Conservation (phyloP, 2,329 filamentous ascomycete genomes). For the Aspergillus awamori region DNA sequence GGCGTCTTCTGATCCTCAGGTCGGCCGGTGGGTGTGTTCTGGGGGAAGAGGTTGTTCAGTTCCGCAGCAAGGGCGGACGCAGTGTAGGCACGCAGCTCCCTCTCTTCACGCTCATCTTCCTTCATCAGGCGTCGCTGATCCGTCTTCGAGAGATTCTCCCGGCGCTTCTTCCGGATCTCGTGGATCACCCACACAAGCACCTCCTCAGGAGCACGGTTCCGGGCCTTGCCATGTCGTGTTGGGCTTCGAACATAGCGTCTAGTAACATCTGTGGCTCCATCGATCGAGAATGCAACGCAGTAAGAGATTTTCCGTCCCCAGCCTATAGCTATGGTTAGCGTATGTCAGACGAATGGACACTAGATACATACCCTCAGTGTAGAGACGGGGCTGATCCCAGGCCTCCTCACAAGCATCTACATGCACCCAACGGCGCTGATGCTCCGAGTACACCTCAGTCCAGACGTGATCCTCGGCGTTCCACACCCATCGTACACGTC, state of each 20-base stretch:
- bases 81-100: conserved; percentile 50
- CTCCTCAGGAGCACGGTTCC: conserved; percentile 81
- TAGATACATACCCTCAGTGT: conserved; percentile 70
- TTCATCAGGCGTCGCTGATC: conserved; percentile 60
- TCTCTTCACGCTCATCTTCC: conserved; percentile 54
- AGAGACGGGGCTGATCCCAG: conserved; percentile 91
- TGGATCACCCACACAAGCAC: conserved; percentile 89
- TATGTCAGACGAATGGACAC: conserved; percentile 2
- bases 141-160: conserved; percentile 76
- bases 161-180: conserved; percentile 83
- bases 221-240: conserved; percentile 65
- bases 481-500: conserved; percentile 95
- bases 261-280: conserved; percentile 73
- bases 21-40: conserved; percentile 26
- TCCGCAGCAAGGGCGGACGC: conserved; percentile 50
- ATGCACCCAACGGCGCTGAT: conserved; percentile 93
- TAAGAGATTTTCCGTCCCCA: conserved; percentile 98
- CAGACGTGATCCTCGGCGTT: conserved; percentile 96
- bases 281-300: conserved; percentile 93
- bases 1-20: conserved; percentile 48
- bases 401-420: conserved; percentile 92
- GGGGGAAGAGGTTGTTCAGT: conserved; percentile 47
- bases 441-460: conserved; percentile 96
- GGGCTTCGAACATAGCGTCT: conserved; percentile 63
- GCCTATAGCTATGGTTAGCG: conserved; percentile 49